Base-by-base conservation (phyloP, 2,329 filamentous ascomycete genomes). In the Fusarium sp. region DNA sequence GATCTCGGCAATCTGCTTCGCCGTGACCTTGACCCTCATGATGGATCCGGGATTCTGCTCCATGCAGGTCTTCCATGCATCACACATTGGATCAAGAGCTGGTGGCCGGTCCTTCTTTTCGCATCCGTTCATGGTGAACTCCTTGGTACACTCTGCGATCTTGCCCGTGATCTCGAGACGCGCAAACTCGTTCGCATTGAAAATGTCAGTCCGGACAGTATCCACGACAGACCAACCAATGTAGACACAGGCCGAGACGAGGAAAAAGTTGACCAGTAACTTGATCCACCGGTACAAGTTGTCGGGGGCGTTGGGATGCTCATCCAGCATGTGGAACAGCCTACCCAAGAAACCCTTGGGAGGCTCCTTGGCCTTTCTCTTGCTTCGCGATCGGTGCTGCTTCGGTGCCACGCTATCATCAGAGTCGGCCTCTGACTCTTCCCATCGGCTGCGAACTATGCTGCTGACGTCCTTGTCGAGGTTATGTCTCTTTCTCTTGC, bases 21-120 rank as follows among this genome's bases (percentile, higher is more conserved):
- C 95, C 20, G 93, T 94, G 42, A 98, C 91, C 78, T 92, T 93
- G 47, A 96, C 93, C 40, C 92, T 88, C 75, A 94, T 95, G 65
- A 98, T 91, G 65, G 91, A 90, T 52, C 91, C 88, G 0, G 95
- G 92, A 78, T 98, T 94, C 74, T 92, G 90, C 74, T 92, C 91
- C 94, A 98, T 98, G 83, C 96, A 98, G 35, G 90, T 86, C 73
- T 93, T 91, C 96, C 96, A 98, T 71, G 92, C 89, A 37, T 91
- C 89, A 81, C 96, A 99, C 5, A 93, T 85, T 0, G 84, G 84
- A 70, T 93, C 89, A 76, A 98, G 86, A 0, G 93, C 94, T 0
- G 95, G 96, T 16, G 93, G 89, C 42, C 42, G 42, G 20, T 88
- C 88, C 4, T 89, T 87, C 64, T 84, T 82, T 0, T 88, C 89